phyloP scores from a whole-genome alignment of 2,329 filamentous ascomycete species.

The Trichoderma guizhouense region DNA sequence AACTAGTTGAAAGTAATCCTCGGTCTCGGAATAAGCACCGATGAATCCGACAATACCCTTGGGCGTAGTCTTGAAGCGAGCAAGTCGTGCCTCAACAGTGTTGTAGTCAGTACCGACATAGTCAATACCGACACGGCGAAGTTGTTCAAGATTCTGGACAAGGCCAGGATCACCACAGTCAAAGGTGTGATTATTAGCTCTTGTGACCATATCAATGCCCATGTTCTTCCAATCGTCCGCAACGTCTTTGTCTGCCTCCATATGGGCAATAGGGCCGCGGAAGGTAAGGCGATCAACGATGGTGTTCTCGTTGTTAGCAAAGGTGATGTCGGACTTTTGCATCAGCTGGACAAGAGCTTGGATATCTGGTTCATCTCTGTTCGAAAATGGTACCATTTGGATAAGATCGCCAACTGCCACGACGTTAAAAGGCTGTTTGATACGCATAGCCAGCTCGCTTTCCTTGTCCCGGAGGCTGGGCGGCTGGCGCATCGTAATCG shows the following conservation, averaged over 20 bases:
- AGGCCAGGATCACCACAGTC: not conserved
- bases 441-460: constrained; percentile 1
- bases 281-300: constrained; percentile 13
- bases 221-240: constrained; percentile 2
- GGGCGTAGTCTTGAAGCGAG: constrained; percentile 4
- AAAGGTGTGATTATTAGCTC: constrained; percentile 4
- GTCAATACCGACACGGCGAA: constrained; percentile 3
- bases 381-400: not conserved
- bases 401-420: constrained; percentile 9
- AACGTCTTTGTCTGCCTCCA: constrained; percentile 8
- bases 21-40: not conserved
- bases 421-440: constrained; percentile 10
- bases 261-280: not conserved
- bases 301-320: constrained; percentile 14
- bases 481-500: not conserved
- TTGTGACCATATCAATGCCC: constrained; percentile 12
- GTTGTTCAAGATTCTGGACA: constrained; percentile 6
- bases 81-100: not conserved
- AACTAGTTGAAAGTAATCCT: constrained; percentile 2
- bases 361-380: not conserved
- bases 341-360: constrained; percentile 5
- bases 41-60: constrained; percentile 7
- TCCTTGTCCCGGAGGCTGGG: constrained; percentile 8
- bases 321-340: constrained; percentile 5
- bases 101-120: constrained; percentile 7